Conservation (phyloP, 345 rosid species). For the Rhizophora apiculata region DNA sequence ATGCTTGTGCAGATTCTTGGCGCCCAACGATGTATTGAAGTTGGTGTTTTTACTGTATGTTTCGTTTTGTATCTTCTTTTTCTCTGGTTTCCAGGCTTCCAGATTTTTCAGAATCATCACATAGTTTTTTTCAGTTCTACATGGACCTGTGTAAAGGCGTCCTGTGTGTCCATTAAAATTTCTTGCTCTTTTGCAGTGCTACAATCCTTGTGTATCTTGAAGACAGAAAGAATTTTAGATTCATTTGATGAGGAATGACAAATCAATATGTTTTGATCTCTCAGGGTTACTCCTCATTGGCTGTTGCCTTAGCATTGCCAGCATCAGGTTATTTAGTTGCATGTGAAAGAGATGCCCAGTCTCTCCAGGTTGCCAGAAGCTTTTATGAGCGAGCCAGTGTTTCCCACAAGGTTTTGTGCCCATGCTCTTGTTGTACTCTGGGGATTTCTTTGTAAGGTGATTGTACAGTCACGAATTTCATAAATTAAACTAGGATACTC, state of each 20-base stretch:
- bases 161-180: no score
- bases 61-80: neutral
- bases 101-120: no score
- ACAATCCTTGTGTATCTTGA: no score
- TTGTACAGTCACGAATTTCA: no score
- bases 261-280: neutral
- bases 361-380: conserved; percentile 72
- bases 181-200: no score
- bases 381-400: conserved; percentile 78
- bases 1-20: conserved; percentile 86
- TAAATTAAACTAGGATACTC: no score
- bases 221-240: neutral
- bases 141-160: no score
- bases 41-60: conserved; percentile 84
- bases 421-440: neutral
- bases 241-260: neutral
- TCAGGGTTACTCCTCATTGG: conserved; percentile 92
- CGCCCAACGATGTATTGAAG: conserved; percentile 78
- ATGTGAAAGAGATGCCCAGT: conserved; percentile 73
- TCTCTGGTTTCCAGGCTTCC: neutral
- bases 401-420: conserved; percentile 57
- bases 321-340: conserved; percentile 83
- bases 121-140: no score
- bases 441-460: neutral
- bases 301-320: conserved; percentile 75